Conservation (phyloP, 768 basidiomycete genomes). For the Tricholoma sp. region DNA sequence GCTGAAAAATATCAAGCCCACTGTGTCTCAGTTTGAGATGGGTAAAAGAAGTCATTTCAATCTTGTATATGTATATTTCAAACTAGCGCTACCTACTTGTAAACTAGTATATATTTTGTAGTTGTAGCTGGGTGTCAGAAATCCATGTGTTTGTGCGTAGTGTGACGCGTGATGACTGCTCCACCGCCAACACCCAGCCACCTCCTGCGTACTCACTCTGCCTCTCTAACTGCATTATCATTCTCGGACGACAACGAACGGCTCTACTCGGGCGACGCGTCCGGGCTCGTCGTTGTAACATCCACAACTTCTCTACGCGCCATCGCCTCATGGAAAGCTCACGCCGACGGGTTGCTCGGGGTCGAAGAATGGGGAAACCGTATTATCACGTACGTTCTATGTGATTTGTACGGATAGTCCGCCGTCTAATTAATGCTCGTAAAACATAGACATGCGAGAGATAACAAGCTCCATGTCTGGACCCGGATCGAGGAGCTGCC, state of each 20-base stretch:
- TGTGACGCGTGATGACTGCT: neutral
- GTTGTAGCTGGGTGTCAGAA: too few species aligned
- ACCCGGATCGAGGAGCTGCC: constrained; percentile 41
- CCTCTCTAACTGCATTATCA: constrained; percentile 53
- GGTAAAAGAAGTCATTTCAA: neutral
- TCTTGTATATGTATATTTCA: neutral
- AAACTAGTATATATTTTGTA: too few species aligned
- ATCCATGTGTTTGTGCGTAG: too few species aligned
- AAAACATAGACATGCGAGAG: constrained; percentile 64
- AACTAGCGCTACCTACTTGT: too few species aligned
- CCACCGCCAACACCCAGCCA: constrained; percentile 54
- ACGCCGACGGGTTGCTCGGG: constrained; percentile 71
- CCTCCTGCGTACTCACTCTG: constrained; percentile 67
- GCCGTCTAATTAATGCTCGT: neutral
- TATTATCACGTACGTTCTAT: constrained; percentile 70
- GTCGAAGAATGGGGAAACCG: constrained; percentile 65
- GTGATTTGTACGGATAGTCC: neutral
- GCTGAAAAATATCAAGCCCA: neutral
- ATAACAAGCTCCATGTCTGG: constrained; percentile 85
- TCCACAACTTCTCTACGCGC: constrained; percentile 75
- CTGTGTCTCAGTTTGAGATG: too few species aligned
- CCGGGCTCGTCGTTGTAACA: constrained; percentile 72
- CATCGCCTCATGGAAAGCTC: constrained; percentile 71
- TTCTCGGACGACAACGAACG: constrained; percentile 72
- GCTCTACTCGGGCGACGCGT: constrained; percentile 81